Evolutionary conservation across 2,329 filamentous ascomycete species (phyloP).

Genomic region (Penicillium sp.): DNA sequence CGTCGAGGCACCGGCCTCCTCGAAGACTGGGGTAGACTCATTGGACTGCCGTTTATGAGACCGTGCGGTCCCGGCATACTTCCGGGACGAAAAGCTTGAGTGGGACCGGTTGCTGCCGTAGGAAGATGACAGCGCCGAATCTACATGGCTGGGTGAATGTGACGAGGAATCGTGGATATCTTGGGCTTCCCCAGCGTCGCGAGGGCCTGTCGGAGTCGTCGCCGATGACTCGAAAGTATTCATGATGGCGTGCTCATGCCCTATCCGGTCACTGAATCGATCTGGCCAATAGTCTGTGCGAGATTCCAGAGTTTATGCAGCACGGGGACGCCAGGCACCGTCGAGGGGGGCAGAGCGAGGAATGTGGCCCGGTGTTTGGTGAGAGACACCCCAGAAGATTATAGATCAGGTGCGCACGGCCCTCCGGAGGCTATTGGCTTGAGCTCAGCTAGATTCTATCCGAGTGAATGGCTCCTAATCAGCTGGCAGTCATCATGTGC

Average conservation of each 20-base stretch:
- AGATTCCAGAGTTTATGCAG: constrained; percentile 18
- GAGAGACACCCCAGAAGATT: neutral
- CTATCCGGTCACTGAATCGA: constrained; percentile 12
- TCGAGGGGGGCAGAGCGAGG: neutral
- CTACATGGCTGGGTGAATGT: constrained; percentile 28
- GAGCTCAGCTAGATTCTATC: neutral
- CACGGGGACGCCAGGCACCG: constrained; percentile 5
- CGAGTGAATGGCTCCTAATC: neutral
- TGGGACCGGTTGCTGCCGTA: constrained; percentile 29
- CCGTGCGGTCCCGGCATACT: constrained; percentile 22
- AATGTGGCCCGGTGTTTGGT: neutral
- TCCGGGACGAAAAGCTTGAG: constrained; percentile 27
- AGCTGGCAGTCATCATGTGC: constrained; percentile 14
- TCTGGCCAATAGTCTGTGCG: constrained; percentile 21
- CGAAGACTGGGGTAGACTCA: constrained; percentile 42
- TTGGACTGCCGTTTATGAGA: constrained; percentile 22
- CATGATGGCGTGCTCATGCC: constrained; percentile 42
- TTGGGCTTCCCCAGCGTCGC: constrained; percentile 14
- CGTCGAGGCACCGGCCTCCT: constrained; percentile 24
- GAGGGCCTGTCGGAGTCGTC: constrained; percentile 25
- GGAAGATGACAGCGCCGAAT: constrained; percentile 32
- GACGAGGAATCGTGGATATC: constrained; percentile 26
- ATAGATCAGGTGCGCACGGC: neutral
- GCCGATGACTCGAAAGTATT: constrained; percentile 35
- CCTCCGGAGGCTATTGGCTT: neutral